Base-by-base conservation (phyloP, 2,329 filamentous ascomycete species). In the Pseudogymnoascus sp. region DNA sequence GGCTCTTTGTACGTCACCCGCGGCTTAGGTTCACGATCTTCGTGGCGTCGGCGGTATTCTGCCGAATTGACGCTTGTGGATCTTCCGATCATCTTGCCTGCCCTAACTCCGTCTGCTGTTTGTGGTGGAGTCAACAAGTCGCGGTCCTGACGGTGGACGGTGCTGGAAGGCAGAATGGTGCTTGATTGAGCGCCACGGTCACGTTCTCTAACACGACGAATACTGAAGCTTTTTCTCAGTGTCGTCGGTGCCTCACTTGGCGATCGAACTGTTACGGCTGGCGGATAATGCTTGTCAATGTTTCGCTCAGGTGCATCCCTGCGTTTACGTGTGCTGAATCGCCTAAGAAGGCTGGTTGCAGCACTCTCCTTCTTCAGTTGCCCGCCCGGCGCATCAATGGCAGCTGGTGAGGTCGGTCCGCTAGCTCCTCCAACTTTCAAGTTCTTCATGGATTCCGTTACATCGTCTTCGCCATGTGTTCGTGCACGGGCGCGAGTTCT, bases 401-500 rank as follows among this genome's bases (percentile, higher is more conserved):
- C 70, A 68, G 83, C 69, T 68, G 81, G 74, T 63, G 81, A 75
- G 40, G 76, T 73, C 67, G 80, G 72, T 66, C 76, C 73, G 69
- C 81, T 69, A 66, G 80, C 70, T 66, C 81, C 74, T 68, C 78
- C 74, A 31, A 86, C 71, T 66, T 87, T 85, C 18, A 88, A 75
- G 67, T 86, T 85, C 74, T 91, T 88, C 72, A 89, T 77, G 6
- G 82, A 82, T 59, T 96, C 90, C 0, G 87, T 83, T 9, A 91
- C 83, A 63, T 99, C 95, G 66, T 97, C 93, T 75, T 97, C 95
- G 14, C 93, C 95, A 71, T 97, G 93, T 0, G 95, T 97, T 67
- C 95, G 84, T 37, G 95, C 92, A 59, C 95, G 84, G 6, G 93
- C 91, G 59, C 95, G 83, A 35, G 90, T 88, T 64, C 93, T 83